Percentiles rank a stretch among this genome's conserved stretches.
These are phyloP conservation scores for Venturia pyrina DNA, from an alignment of 2,329 filamentous ascomycete species.

Conservation along the genomic window DNA sequence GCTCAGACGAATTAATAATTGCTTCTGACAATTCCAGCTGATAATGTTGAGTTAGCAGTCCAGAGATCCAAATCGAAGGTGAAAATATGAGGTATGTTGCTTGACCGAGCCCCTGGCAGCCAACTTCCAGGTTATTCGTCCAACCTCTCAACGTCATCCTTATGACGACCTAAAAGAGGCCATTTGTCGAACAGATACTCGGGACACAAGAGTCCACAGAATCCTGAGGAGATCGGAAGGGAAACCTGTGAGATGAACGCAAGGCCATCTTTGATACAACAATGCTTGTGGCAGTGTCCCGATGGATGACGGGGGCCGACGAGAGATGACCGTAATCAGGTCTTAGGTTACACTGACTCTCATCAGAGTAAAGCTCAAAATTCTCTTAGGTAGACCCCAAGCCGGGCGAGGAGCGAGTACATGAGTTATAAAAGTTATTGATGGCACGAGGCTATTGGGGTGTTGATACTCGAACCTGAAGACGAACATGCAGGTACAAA, in stretches of 20 bases:
- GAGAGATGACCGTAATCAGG: too few species aligned
- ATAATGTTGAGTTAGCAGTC: neutral
- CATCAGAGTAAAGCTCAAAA: too few species aligned
- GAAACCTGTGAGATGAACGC: neutral
- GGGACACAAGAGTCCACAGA: neutral
- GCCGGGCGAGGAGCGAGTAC: too few species aligned
- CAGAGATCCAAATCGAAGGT: neutral
- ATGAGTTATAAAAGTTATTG: too few species aligned
- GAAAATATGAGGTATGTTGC: neutral
- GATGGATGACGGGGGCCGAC: too few species aligned
- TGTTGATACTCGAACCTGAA: too few species aligned
- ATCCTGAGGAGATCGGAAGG: neutral
- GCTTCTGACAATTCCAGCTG: neutral
- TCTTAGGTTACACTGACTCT: too few species aligned
- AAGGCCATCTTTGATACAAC: neutral
- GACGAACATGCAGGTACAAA: too few species aligned
- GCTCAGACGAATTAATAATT: neutral
- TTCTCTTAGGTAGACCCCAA: too few species aligned
- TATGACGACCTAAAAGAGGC: neutral
- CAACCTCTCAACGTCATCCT: neutral
- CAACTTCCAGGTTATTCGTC: constrained; percentile 2
- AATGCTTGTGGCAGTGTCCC: neutral
- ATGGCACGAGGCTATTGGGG: too few species aligned
- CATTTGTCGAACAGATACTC: neutral
- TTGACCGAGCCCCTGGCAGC: neutral